A percentile compares a stretch with the other conserved stretches of the same genome.
Evolutionary conservation across 441 rosid genomes (phyloP).

Genomic region (Gossypium laxum): DNA sequence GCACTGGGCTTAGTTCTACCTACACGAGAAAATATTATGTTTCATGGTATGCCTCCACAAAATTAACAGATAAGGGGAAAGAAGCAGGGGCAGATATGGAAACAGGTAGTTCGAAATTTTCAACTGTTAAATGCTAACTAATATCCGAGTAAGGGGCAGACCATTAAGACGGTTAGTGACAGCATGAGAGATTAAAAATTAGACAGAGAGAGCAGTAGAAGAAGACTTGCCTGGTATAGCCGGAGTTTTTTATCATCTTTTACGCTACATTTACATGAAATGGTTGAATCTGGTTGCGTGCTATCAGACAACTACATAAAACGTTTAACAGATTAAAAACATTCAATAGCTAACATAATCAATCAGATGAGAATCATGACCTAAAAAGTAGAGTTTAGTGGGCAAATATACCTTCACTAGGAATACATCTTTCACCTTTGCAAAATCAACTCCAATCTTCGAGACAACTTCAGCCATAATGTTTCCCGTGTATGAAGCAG

Average conservation of each 20-base stretch:
- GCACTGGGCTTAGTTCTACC: slow-evolving; percentile 44
- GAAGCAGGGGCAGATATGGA: no score
- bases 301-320: slow-evolving; percentile 41
- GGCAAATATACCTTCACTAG: slow-evolving; percentile 35
- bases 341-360: neutral
- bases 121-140: neutral
- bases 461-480: slow-evolving; percentile 27
- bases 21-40: slow-evolving; percentile 13
- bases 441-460: slow-evolving; percentile 33
- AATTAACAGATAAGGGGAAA: neutral
- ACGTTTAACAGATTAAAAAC: neutral
- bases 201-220: neutral
- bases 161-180: neutral
- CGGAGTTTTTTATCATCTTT: slow-evolving; percentile 28
- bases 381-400: neutral
- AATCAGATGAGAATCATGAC: neutral
- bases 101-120: no score
- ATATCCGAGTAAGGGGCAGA: neutral
- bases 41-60: neutral
- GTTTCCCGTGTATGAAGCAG: slow-evolving; percentile 33
- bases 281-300: slow-evolving; percentile 26
- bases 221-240: slow-evolving; percentile 34
- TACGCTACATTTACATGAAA: slow-evolving; percentile 45
- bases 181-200: neutral
- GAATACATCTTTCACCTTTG: slow-evolving; percentile 43